These are phyloP conservation scores for Tolypocladium ophioglossoides DNA, from an alignment of 2,329 filamentous ascomycete species.

Conservation along the genomic window DNA sequence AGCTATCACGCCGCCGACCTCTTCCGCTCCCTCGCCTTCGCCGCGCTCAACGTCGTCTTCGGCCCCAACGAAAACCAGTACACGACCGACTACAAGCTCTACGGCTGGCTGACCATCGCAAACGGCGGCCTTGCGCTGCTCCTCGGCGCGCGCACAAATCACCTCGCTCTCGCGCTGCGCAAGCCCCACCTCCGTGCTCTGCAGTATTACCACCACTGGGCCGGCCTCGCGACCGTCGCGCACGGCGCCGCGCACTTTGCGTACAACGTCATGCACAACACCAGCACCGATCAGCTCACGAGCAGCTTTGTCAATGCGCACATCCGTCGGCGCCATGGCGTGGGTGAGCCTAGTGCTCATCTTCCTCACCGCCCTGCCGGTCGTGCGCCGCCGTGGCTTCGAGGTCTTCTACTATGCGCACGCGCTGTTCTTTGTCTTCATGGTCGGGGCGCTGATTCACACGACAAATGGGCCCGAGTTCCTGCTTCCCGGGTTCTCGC, in stretches of 20 bases:
- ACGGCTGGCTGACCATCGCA: slow-evolving; percentile 15
- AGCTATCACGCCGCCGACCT: slow-evolving; percentile 7
- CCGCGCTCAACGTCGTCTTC: slow-evolving; percentile 12
- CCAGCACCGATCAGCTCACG: slow-evolving; percentile 10
- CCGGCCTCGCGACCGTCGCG: slow-evolving; percentile 10
- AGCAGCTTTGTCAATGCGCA: slow-evolving; percentile 4
- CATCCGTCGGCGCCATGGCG: slow-evolving; percentile 12
- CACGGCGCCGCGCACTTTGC: slow-evolving; percentile 12
- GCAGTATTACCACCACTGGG: slow-evolving; percentile 12
- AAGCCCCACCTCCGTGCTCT: slow-evolving; percentile 9
- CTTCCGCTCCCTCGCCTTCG: slow-evolving; percentile 9
- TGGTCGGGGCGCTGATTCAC: slow-evolving; percentile 11
- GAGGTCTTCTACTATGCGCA: slow-evolving; percentile 15
- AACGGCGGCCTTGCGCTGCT: slow-evolving; percentile 15
- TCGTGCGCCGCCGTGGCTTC: slow-evolving; percentile 9
- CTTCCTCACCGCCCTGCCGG: slow-evolving; percentile 9
- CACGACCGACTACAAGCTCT: slow-evolving; percentile 15
- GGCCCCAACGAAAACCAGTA: slow-evolving; percentile 10
- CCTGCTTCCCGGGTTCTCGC: slow-evolving; percentile 10
- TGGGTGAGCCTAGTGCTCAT: slow-evolving; percentile 10
- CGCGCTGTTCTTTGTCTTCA: slow-evolving; percentile 12
- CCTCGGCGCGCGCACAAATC: slow-evolving; percentile 11
- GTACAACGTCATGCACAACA: slow-evolving; percentile 10
- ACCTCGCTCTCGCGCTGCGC: slow-evolving; percentile 10
- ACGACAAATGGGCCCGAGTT: slow-evolving; percentile 12